Percentiles rank a stretch among this genome's conserved stretches.
Conservation (phyloP, 2,329 filamentous ascomycete species). For the Xylariaceae sp. region DNA sequence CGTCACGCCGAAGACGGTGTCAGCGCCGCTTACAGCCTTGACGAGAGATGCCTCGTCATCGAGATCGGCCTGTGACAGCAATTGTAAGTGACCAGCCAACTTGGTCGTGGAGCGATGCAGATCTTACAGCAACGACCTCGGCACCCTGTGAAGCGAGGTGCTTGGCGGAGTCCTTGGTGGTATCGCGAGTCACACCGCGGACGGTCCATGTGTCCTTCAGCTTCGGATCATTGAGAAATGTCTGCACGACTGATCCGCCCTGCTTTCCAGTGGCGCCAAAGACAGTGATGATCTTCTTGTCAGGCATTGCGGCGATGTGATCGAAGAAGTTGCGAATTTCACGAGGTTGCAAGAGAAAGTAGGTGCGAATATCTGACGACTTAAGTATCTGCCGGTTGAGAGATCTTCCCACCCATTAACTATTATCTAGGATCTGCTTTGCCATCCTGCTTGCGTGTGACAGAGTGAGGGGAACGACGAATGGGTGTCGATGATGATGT, state of each 20-base stretch:
- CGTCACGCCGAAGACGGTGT: slow-evolving; percentile 49
- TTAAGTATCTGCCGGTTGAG: too few relatives aligned
- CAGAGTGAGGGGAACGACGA: background rate
- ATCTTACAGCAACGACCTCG: slow-evolving; percentile 43
- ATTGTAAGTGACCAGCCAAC: slow-evolving; percentile 5
- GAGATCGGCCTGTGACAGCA: slow-evolving; percentile 40
- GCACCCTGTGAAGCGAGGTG: slow-evolving; percentile 28
- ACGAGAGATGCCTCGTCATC: slow-evolving; percentile 41
- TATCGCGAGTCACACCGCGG: slow-evolving; percentile 51
- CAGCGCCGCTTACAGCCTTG: slow-evolving; percentile 40
- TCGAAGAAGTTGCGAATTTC: background rate
- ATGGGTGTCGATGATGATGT: background rate
- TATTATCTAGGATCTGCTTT: too few relatives aligned
- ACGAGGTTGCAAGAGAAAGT: too few relatives aligned
- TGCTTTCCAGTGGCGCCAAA: slow-evolving; percentile 58
- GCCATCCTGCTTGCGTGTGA: background rate
- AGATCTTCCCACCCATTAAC: too few relatives aligned
- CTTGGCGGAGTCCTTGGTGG: slow-evolving; percentile 39
- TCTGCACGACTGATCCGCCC: slow-evolving; percentile 50
- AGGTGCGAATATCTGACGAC: too few relatives aligned
- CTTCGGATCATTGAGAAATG: slow-evolving; percentile 35
- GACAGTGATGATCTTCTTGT: slow-evolving; percentile 46
- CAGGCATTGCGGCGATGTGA: slow-evolving; percentile 20
- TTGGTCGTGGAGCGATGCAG: background rate
- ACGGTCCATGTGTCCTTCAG: slow-evolving; percentile 46